These are phyloP conservation scores for Aristolochia californica DNA, from an alignment of 164 flowering plant species.

Conservation along the genomic window DNA sequence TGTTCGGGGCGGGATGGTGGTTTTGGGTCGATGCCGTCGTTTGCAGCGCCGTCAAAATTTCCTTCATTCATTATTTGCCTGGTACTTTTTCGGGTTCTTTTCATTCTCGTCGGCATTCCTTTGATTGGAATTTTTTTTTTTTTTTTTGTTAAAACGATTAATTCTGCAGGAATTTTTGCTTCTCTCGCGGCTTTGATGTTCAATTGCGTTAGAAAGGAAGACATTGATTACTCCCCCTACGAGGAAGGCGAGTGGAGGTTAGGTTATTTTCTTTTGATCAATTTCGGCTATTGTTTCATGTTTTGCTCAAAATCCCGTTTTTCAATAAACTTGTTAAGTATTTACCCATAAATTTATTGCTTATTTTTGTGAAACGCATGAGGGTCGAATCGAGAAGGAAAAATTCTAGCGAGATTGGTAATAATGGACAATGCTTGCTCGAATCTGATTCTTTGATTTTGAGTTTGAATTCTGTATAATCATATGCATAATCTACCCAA, in stretches of 20 bases:
- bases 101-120: background rate
- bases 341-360: too few relatives aligned
- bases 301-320: background rate
- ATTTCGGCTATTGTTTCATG: background rate
- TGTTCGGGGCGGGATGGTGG: slow-evolving; percentile 98
- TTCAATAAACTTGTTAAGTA: background rate
- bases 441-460: too few relatives aligned
- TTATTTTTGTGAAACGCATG: too few relatives aligned
- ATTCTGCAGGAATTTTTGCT: slow-evolving; percentile 66
- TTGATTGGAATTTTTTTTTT: background rate
- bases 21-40: slow-evolving; percentile 98
- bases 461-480: too few relatives aligned
- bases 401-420: too few relatives aligned
- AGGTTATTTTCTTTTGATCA: slow-evolving; percentile 3
- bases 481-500: too few relatives aligned
- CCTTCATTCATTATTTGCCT: slow-evolving; percentile 89
- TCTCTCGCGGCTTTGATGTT: slow-evolving; percentile 95
- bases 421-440: too few relatives aligned
- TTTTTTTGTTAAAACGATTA: background rate
- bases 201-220: slow-evolving; percentile 84
- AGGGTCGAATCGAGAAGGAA: too few relatives aligned
- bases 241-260: slow-evolving; percentile 99
- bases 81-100: too few relatives aligned
- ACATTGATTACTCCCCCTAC: slow-evolving; percentile 92
- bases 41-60: slow-evolving; percentile 73